Percentiles rank a stretch among this genome's conserved stretches.
These are phyloP conservation scores for Berkeleyomyces basicola DNA, from an alignment of 2,329 filamentous ascomycete species.

Conservation along the genomic window DNA sequence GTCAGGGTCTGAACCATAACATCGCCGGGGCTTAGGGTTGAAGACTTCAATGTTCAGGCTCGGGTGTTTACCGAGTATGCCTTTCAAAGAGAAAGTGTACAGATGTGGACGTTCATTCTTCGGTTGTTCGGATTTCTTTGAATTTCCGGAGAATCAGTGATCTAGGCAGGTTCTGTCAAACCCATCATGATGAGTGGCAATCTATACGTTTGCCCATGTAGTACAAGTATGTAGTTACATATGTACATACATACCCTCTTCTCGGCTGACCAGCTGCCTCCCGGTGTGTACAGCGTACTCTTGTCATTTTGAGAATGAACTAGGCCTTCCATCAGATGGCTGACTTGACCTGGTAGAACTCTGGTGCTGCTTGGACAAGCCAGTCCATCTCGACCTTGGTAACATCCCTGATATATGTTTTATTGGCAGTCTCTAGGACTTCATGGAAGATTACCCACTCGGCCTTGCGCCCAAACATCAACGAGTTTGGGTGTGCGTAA, in stretches of 20 bases:
- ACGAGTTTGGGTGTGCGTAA: slow-evolving; percentile 75
- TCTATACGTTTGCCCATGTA: neutral
- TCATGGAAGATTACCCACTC: slow-evolving; percentile 96
- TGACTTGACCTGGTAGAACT: slow-evolving; percentile 50
- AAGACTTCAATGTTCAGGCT: neutral
- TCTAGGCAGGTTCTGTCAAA: neutral
- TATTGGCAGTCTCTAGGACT: slow-evolving; percentile 72
- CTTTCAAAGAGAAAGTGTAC: neutral
- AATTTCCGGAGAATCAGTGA: neutral
- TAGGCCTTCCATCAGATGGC: slow-evolving; percentile 5
- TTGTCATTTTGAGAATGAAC: neutral
- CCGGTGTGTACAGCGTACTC: neutral
- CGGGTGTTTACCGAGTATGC: neutral
- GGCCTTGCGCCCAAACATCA: slow-evolving; percentile 93
- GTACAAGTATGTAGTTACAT: neutral
- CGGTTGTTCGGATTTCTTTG: neutral
- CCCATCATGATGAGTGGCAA: neutral
- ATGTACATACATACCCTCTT: no score
- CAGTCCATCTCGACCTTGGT: slow-evolving; percentile 91
- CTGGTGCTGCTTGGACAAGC: slow-evolving; percentile 74
- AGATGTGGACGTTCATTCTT: neutral
- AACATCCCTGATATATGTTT: slow-evolving; percentile 80
- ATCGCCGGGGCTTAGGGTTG: neutral
- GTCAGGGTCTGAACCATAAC: neutral
- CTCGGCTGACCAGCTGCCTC: no score